Base-by-base conservation (phyloP, 2,329 filamentous ascomycete genomes). In the Aspergillus sp. region DNA sequence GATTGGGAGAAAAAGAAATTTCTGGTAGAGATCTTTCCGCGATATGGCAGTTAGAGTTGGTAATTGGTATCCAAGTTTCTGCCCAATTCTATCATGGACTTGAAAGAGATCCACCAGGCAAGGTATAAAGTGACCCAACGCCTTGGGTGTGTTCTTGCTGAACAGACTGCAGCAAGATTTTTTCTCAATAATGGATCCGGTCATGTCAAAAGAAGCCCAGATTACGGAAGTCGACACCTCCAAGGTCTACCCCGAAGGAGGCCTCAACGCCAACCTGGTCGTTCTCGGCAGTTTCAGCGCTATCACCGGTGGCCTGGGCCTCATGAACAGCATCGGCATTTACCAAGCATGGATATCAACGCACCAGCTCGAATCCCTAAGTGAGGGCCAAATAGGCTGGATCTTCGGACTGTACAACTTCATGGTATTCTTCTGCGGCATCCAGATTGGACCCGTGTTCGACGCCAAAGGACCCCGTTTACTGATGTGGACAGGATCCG, bases 221-320 rank as follows among this genome's bases (percentile, higher is more conserved):
- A 5, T 2, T 31, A 20, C 32, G 12, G 29, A 45, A 6, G 14
- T 26, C 32, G 49, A 51, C n/a, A 12, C 12, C 20, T 51, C 54
- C 32, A 52, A 49, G 39, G n/a, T 29, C 10, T 60, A 61, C 18
- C 61, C 58, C 12, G 63, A 61, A 57, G 65, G 65, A 9, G 65
- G 78, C 2, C 60, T 68, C 7, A 63, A 66, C 12, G 78, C 78
- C 49, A 78, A 76, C 74, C 67, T 76, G 2, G 77, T 79, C 6
- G 75, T 78, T 10, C 51, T 73, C 0, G 76, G 76, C 1, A 73
- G 70, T 49, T 71, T 74, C 58, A 75, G 62, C 59, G 73, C 22
- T 63, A 73, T 61, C 64, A 70, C 51, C 67, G 63, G 65, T 6
- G 59, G 71, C 0, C 74, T 79, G 24, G 77, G 77, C 4, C 67